Percentiles rank a stretch among this genome's conserved stretches.
Evolutionary conservation across 352 stramenopile genomes (phyloP).

Genomic region (Phytophthora chlamydospora): DNA sequence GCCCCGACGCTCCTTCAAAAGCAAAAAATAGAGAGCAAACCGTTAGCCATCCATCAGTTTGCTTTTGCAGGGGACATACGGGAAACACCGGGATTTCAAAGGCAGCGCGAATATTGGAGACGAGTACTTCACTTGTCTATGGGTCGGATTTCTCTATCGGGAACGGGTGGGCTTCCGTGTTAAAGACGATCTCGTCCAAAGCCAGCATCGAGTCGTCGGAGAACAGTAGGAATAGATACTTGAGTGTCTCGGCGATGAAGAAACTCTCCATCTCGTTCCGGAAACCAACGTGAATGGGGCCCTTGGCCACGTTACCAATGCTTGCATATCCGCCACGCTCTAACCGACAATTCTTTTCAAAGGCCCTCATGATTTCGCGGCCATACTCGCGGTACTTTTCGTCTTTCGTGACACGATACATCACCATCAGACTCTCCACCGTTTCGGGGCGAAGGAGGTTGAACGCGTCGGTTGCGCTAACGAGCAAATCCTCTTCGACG

Average conservation of each 20-base stretch:
- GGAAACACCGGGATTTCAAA: constrained; percentile 16
- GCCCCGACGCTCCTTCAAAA: constrained; percentile 13
- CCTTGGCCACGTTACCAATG: constrained; percentile 62
- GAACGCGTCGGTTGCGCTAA: constrained; percentile 68
- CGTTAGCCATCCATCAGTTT: constrained; percentile 24
- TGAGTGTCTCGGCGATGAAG: constrained; percentile 94
- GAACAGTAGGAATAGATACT: constrained; percentile 95
- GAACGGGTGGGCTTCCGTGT: constrained; percentile 89
- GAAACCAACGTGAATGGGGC: constrained; percentile 46
- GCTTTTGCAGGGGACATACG: constrained; percentile 11
- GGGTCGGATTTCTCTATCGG: constrained; percentile 43
- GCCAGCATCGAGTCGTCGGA: constrained; percentile 79
- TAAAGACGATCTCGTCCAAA: constrained; percentile 90
- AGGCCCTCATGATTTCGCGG: constrained; percentile 84
- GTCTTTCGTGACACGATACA: constrained; percentile 91
- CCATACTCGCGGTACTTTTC: constrained; percentile 88
- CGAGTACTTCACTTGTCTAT: constrained; percentile 25
- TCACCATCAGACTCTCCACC: constrained; percentile 92
- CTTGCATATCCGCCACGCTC: constrained; percentile 66
- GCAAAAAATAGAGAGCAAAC: constrained; percentile 18
- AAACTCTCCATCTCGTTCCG: constrained; percentile 91
- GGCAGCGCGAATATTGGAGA: constrained; percentile 17
- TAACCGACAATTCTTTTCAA: constrained; percentile 85
- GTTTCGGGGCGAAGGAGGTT: constrained; percentile 92
- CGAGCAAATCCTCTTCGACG: constrained; percentile 53